Evolutionary conservation across 257 asterid genomes (phyloP).

Genomic region (Jaltomata sinuosa): DNA sequence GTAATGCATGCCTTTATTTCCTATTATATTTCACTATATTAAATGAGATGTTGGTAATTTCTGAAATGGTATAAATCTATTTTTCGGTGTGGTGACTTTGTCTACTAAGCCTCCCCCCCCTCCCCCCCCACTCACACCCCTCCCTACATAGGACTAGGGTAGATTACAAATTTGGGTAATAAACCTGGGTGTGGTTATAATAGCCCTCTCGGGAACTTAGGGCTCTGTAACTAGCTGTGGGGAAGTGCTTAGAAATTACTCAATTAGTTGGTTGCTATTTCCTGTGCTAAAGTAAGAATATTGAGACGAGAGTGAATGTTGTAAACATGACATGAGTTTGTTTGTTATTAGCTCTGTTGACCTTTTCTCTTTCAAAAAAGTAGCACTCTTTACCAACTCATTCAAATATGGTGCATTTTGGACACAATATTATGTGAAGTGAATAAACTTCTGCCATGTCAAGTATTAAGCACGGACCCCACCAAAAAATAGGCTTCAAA

Average conservation of each 20-base stretch:
- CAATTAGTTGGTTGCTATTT: neutral
- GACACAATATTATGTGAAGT: neutral
- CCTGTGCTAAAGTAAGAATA: neutral
- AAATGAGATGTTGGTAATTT: neutral
- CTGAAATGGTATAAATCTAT: neutral
- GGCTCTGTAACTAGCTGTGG: neutral
- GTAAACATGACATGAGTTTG: neutral
- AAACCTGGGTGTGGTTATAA: neutral
- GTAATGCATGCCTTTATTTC: slow-evolving; percentile 5
- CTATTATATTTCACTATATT: slow-evolving; percentile 5
- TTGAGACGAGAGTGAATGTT: neutral
- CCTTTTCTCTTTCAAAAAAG: neutral
- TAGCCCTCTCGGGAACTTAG: neutral
- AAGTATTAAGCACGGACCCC: neutral
- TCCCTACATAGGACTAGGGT: neutral
- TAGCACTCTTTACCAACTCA: neutral
- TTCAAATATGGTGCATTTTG: neutral
- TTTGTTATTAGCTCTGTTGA: neutral
- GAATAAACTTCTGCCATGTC: neutral
- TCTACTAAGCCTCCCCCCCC: neutral
- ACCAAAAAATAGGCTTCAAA: neutral
- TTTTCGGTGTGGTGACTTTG: neutral
- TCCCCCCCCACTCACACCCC: no score
- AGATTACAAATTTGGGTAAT: neutral
- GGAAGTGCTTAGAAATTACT: neutral